Conservation (phyloP, 441 rosid genomes). For the Raphanus hybrid region DNA sequence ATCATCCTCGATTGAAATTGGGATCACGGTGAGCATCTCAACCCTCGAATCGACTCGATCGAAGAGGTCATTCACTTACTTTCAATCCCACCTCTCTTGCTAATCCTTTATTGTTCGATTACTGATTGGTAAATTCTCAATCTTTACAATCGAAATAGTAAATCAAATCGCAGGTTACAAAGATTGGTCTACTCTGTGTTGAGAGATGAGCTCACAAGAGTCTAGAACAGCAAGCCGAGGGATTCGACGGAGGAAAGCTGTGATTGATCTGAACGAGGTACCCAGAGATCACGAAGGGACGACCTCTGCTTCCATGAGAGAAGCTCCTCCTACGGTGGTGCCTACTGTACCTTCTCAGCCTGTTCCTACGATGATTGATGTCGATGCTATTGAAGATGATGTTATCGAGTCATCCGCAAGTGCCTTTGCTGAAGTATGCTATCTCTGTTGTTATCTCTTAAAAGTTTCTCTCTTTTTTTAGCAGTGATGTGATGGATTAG, state of each 20-base stretch:
- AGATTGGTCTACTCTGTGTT: constrained; percentile 1
- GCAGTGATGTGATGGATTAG: too few species aligned
- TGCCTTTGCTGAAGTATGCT: constrained; percentile 83
- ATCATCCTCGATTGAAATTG: constrained; percentile 17
- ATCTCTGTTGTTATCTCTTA: constrained; percentile 2
- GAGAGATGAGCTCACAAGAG: constrained; percentile 65
- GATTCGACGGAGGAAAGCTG: constrained; percentile 64
- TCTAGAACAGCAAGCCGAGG: constrained; percentile 47
- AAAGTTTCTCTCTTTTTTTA: not conserved
- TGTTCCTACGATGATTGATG: constrained; percentile 63
- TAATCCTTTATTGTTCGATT: not conserved
- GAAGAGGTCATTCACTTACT: constrained; percentile 9
- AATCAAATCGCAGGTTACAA: not conserved
- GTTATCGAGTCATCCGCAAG: constrained; percentile 83
- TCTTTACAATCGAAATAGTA: not conserved
- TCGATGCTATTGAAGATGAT: constrained; percentile 92
- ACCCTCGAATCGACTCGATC: constrained; percentile 30
- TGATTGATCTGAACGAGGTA: constrained; percentile 64
- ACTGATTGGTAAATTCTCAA: not conserved
- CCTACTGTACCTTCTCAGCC: constrained; percentile 33
- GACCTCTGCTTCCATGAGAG: constrained; percentile 49
- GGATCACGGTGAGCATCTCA: not conserved
- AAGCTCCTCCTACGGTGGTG: constrained; percentile 31
- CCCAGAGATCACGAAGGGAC: constrained; percentile 79
- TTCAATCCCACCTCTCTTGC: not conserved